Conservation (phyloP, 2,329 filamentous ascomycete species). For the Apiospora saccharicola region DNA sequence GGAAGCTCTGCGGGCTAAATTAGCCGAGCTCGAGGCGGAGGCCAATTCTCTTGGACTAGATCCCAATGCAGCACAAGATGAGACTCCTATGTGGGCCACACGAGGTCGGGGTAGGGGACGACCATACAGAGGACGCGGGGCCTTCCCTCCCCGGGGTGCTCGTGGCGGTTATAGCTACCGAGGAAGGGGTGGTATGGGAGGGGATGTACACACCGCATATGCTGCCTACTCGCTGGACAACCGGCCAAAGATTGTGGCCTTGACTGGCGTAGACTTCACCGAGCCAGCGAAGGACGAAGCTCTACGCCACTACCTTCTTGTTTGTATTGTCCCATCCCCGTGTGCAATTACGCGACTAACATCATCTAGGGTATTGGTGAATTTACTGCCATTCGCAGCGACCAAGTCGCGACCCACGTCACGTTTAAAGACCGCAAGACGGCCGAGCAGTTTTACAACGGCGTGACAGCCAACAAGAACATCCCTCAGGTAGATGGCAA, state of each 20-base stretch:
- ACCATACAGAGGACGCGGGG: constrained; percentile 47
- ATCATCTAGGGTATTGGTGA: constrained; percentile 64
- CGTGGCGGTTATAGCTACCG: constrained; percentile 55
- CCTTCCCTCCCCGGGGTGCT: constrained; percentile 44
- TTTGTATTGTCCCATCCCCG: constrained; percentile 48
- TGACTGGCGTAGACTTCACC: constrained; percentile 71
- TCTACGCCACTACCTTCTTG: constrained; percentile 74
- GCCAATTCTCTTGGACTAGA: constrained; percentile 74
- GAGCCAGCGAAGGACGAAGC: constrained; percentile 70
- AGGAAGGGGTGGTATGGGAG: constrained; percentile 48
- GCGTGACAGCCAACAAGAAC: constrained; percentile 54
- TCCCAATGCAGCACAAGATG: constrained; percentile 57
- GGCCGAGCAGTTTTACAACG: constrained; percentile 73
- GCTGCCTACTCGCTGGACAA: constrained; percentile 77
- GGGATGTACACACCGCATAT: constrained; percentile 56
- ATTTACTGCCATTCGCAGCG: constrained; percentile 64
- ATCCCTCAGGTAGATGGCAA: constrained; percentile 69
- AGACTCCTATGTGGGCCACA: constrained; percentile 44
- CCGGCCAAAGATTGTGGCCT: constrained; percentile 71
- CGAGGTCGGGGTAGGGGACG: constrained; percentile 50
- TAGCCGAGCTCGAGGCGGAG: constrained; percentile 77
- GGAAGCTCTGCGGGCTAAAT: constrained; percentile 72
- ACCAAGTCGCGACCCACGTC: constrained; percentile 57
- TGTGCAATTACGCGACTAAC: neutral
- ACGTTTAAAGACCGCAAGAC: constrained; percentile 73